Evolutionary conservation across 2,329 filamentous ascomycete genomes (phyloP), one percentile per base, ranked within the genome.

Genomic region (Neofusicoccum parvum): DNA sequence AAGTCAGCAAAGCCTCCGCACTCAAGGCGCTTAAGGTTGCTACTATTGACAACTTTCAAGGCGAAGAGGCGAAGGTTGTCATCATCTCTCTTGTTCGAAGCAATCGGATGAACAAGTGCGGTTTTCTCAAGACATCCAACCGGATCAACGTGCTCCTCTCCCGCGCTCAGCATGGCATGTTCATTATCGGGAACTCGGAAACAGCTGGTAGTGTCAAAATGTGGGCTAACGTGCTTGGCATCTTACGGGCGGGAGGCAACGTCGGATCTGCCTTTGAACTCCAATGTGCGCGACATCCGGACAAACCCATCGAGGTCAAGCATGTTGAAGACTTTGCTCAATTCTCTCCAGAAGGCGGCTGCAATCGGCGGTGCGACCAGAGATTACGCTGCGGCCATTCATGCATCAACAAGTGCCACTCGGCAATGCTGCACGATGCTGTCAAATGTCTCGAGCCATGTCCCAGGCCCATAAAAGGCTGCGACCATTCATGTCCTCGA

Each of bases 21-120:
- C 37, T 65, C 1, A 59, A 36, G 4, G 39, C 64, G 2, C 54
- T 65, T 4, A 59, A 60, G 4, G 74, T 89, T 0, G 88, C 89
- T 0, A 92, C 88, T 0, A 84, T 92, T 0, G 89, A 92, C 73
- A 93, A 92, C 68, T 93, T 92, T 64, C 90, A 94, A 70, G 91
- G 90, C 0, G 90, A 94, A 71, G 90, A 94, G 70, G 88, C 87
- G 1, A 88, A 91, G 60, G 79, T 94, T 9, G 81, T 94, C 0
- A 80, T 94, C 2, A 79, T 93, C 0, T 91, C 88, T 0, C 79
- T 94, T 0, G 89, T 92, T 0, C 84, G 91, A 46, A 91, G 89
- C 76, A 94, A 94, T 69, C 67, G 74, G 0, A 70, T 83, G 7
- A 78, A 76, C 9, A 85, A 82, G 5, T 83, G 84, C 17, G 91